Percentiles rank a stretch among this genome's conserved stretches.
phyloP scores from a whole-genome alignment of 1,139 yeast species.

The Pichia sp. region DNA sequence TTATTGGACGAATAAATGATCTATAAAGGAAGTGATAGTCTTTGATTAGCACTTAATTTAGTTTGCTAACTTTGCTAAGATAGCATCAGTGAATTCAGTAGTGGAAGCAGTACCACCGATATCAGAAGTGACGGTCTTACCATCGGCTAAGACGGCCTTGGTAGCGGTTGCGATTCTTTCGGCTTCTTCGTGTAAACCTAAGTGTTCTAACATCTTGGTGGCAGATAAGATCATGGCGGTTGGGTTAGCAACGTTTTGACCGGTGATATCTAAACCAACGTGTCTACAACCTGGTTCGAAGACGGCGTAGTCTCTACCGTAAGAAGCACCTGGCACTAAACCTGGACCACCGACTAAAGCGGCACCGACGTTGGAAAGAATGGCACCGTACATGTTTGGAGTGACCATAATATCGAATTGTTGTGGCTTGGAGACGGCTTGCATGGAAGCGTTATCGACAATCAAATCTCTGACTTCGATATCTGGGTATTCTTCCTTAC shows the following conservation, averaged over 20 bases:
- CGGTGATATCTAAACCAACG: conserved; percentile 96
- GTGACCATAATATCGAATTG: conserved; percentile 98
- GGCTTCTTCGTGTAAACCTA: conserved; percentile 83
- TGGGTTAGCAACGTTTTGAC: conserved; percentile 95
- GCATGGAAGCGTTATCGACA: conserved; percentile 99
- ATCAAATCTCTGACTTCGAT: conserved; percentile 87
- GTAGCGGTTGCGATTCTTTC: conserved; percentile 87
- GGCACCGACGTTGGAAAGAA: conserved; percentile 96
- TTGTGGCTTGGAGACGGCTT: conserved; percentile 97
- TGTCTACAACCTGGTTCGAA: conserved; percentile 99
- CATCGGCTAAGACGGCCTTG: conserved; percentile 85
- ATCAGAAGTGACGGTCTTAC: conserved; percentile 76
- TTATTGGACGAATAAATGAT: too few species aligned
- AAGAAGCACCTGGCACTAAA: conserved; percentile 97
- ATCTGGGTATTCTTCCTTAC: conserved; percentile 80
- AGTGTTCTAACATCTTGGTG: conserved; percentile 89
- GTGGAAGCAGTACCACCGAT: conserved; percentile 90
- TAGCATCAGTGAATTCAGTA: conserved; percentile 89
- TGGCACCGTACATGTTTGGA: conserved; percentile 98
- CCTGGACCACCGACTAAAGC: conserved; percentile 99
- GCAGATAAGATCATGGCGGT: conserved; percentile 95
- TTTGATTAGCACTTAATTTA: not conserved
- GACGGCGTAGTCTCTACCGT: conserved; percentile 96
- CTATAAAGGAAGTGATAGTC: too few species aligned
- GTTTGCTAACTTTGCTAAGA: conserved; percentile 55